phyloP scores from a whole-genome alignment of 768 basidiomycete species.

The Tulasnella sp. region DNA sequence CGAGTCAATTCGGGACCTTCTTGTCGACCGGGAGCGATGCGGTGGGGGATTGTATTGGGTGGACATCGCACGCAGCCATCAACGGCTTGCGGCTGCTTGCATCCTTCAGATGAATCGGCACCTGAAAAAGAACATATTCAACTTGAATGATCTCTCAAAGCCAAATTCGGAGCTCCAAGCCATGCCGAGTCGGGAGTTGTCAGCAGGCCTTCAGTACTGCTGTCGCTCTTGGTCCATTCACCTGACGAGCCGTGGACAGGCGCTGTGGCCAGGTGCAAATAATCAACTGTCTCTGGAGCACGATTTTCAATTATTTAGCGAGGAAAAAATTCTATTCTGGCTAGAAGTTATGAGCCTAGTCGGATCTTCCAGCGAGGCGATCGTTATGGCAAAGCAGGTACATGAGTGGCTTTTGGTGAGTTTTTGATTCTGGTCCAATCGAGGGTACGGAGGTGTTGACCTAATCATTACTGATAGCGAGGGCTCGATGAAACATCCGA shows the following conservation, averaged over 20 bases:
- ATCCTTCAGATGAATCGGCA: background rate
- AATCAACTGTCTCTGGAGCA: background rate
- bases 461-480: background rate
- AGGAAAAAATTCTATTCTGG: background rate
- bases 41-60: background rate
- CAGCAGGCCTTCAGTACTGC: background rate
- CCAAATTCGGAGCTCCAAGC: background rate
- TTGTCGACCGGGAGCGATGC: background rate
- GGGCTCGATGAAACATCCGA: background rate
- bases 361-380: background rate
- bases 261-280: background rate
- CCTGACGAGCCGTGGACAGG: background rate
- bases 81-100: background rate
- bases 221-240: background rate
- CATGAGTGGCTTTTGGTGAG: background rate
- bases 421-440: background rate
- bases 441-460: background rate
- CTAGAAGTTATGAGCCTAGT: background rate
- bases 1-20: background rate
- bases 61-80: background rate
- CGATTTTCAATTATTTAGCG: background rate
- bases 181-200: background rate
- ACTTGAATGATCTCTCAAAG: background rate
- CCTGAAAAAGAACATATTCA: background rate
- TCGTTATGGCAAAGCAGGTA: background rate